phyloP scores from a whole-genome alignment of 2,329 filamentous ascomycete genomes.

The Penicillium psychrosexuale region DNA sequence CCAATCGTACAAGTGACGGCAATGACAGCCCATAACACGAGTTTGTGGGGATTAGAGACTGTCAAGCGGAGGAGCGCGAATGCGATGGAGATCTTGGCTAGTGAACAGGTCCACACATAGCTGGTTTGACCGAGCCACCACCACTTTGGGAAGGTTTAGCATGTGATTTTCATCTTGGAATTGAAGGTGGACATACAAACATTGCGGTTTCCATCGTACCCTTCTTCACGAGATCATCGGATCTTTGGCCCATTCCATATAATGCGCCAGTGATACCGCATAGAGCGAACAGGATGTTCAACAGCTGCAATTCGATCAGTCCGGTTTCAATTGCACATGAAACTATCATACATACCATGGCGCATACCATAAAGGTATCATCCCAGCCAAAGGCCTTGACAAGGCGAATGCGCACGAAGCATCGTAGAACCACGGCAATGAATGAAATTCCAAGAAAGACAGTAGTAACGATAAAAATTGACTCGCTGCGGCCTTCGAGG shows the following conservation, averaged over 20 bases:
- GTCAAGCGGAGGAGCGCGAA: slow-evolving; percentile 56
- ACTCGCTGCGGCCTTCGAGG: slow-evolving; percentile 32
- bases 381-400: slow-evolving; percentile 40
- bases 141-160: slow-evolving; percentile 25
- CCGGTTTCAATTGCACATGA: no score
- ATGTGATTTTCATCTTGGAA: neutral
- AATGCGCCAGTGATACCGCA: slow-evolving; percentile 36
- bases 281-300: slow-evolving; percentile 36
- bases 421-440: slow-evolving; percentile 34
- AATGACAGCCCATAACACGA: slow-evolving; percentile 49
- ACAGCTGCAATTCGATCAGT: slow-evolving; percentile 17
- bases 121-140: slow-evolving; percentile 59
- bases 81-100: slow-evolving; percentile 53
- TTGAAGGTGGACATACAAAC: neutral
- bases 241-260: slow-evolving; percentile 32
- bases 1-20: slow-evolving; percentile 46
- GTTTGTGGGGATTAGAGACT: slow-evolving; percentile 44
- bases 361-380: slow-evolving; percentile 38
- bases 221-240: slow-evolving; percentile 12
- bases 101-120: slow-evolving; percentile 49
- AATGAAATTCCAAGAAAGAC: slow-evolving; percentile 34
- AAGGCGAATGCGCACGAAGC: slow-evolving; percentile 35
- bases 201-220: slow-evolving; percentile 25
- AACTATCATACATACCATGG: slow-evolving; percentile 29
- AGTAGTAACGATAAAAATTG: slow-evolving; percentile 34